Evolutionary conservation across 2,329 filamentous ascomycete species (phyloP).

Genomic region (Cladosporium sp.): DNA sequence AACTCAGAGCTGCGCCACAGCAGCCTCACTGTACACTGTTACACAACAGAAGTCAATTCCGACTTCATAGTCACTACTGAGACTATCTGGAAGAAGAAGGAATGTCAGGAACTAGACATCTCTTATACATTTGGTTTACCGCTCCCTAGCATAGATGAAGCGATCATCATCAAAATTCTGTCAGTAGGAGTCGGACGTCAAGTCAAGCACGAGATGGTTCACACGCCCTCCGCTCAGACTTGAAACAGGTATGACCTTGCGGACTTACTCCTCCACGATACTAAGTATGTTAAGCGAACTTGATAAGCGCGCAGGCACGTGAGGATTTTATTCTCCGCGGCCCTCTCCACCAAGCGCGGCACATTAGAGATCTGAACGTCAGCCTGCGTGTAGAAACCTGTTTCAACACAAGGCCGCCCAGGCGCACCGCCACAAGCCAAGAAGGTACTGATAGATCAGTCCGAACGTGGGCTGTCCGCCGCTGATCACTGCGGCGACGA

Average conservation of each 20-base stretch:
- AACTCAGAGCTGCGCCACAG: neutral
- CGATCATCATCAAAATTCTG: neutral
- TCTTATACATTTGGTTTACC: neutral
- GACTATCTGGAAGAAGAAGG: neutral
- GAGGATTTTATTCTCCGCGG: neutral
- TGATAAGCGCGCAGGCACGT: neutral
- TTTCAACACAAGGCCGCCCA: neutral
- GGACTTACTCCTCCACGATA: neutral
- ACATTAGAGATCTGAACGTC: neutral
- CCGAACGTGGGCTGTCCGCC: neutral
- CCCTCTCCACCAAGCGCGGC: neutral
- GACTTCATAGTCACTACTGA: neutral
- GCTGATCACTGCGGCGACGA: slow-evolving; percentile 5
- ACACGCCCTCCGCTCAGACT: neutral
- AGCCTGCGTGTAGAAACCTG: slow-evolving; percentile 8
- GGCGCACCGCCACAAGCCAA: slow-evolving; percentile 8
- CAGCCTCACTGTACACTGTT: neutral
- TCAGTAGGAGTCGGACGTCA: neutral
- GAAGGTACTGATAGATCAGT: neutral
- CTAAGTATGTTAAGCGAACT: neutral
- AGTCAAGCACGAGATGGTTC: neutral
- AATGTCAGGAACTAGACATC: too few relatives aligned
- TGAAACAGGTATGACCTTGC: neutral
- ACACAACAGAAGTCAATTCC: neutral
- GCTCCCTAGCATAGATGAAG: neutral